phyloP scores from a whole-genome alignment of 2,329 filamentous ascomycete genomes.

The Coniella lustricola region DNA sequence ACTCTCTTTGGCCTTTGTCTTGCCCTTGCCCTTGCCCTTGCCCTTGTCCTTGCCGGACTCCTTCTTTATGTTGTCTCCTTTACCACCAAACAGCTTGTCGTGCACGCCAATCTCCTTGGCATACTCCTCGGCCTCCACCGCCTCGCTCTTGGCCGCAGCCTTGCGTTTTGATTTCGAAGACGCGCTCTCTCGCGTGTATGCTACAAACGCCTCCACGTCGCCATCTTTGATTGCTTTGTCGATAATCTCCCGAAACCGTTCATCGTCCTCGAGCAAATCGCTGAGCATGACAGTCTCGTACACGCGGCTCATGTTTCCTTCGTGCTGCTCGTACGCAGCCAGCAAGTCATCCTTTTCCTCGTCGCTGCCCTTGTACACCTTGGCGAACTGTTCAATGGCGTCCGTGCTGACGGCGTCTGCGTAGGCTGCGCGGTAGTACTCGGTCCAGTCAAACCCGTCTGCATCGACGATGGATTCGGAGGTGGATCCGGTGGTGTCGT shows the following conservation, averaged over 20 bases:
- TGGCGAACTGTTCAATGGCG: conserved; percentile 67
- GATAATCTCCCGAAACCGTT: conserved; percentile 74
- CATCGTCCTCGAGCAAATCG: conserved; percentile 75
- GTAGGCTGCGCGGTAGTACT: conserved; percentile 83
- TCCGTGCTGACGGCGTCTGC: conserved; percentile 67
- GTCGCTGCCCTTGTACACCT: conserved; percentile 75
- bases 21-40: conserved; percentile 24
- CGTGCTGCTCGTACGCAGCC: conserved; percentile 61
- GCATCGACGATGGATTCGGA: conserved; percentile 71
- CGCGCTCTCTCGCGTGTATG: conserved; percentile 69
- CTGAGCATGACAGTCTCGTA: conserved; percentile 86
- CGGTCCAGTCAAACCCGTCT: conserved; percentile 81
- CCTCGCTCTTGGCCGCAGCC: conserved; percentile 59
- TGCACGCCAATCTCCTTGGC: conserved; percentile 69
- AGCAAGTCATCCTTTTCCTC: conserved; percentile 79
- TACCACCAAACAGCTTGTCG: conserved; percentile 56
- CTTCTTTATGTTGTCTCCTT: conserved; percentile 27
- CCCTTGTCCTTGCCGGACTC: conserved; percentile 27
- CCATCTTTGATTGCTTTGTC: conserved; percentile 67
- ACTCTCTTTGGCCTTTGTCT: conserved; percentile 19
- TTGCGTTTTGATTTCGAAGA: conserved; percentile 52
- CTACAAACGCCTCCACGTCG: conserved; percentile 58
- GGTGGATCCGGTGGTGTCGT: conserved; percentile 85
- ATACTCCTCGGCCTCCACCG: conserved; percentile 64
- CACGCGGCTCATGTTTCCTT: conserved; percentile 70